Base-by-base conservation (phyloP, 768 basidiomycete genomes). In the Phylloporus sp. region DNA sequence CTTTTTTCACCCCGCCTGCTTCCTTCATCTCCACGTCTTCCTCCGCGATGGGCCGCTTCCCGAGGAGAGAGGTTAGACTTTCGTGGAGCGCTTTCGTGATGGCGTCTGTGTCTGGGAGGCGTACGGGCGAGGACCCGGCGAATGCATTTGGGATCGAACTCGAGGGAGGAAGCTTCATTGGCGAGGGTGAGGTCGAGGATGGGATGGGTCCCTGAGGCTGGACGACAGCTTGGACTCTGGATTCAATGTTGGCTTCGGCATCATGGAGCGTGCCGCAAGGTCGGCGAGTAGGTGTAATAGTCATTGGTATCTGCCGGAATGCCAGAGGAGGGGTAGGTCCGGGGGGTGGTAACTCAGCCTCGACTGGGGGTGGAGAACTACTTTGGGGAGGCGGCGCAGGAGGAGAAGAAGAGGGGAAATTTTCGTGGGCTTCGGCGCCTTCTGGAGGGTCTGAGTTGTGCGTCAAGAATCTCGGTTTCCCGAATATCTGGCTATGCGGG, bases 61-160 rank as follows among this genome's bases (percentile, higher is more conserved):
- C 88, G 15, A 91, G 71, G 49, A 89, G 66, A 20, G 80, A 78
- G 6, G 81, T 80, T 44, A 90, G 80, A 53, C 80, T 85, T 56
- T 88, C 84, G 55, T 86, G 80, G 20, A 89, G 70, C 16, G 79
- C 84, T 58, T 73, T 78, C n/a, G 82, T 72, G 23, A 74, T 74
- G 44, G 77, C 73, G 43, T 72, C 70, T 42, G 76, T 73, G 27
- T 80, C 73, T 47, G 58, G 61, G 23, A 74, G 68, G 36, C 73
- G 77, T 0, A 49, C 47, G 6, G 70, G 58, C 1, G 70, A 66
- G 5, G 66, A 63, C 2, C 26, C 4, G 12, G 7, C 18, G 32
- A 64, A 55, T 12, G 54, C 53, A 12, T 59, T 24, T 2, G 62
- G 52, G 26, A 54, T 35, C 4, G 50, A 57, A 45, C 60, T 62